phyloP scores from a whole-genome alignment of 306 rosid species.

The Leucaena leucocephala region DNA sequence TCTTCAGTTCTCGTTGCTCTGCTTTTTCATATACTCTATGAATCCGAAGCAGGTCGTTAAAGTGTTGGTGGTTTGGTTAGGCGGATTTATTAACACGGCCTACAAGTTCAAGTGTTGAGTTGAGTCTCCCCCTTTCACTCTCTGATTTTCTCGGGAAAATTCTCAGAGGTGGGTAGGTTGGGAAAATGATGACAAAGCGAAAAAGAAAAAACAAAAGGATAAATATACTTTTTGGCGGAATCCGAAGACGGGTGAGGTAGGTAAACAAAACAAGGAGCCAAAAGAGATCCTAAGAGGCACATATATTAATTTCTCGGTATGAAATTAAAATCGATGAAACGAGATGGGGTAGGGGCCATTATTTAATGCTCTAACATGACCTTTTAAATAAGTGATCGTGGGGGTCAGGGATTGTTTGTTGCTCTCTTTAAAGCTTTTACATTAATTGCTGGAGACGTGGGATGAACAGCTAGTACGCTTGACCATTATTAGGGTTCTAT shows the following conservation, averaged over 20 bases:
- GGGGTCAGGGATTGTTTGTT: constrained; percentile 12
- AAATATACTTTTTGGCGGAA: background rate
- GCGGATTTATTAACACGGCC: background rate
- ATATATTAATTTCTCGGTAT: background rate
- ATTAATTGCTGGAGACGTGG: background rate
- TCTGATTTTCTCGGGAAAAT: background rate
- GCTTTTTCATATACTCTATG: background rate
- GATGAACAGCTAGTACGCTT: background rate
- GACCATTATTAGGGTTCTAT: constrained; percentile 1
- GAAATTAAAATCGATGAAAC: background rate
- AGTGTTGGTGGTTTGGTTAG: background rate
- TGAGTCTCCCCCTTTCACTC: background rate
- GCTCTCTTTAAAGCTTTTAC: background rate
- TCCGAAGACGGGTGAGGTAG: background rate
- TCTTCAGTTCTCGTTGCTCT: background rate
- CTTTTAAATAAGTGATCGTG: background rate
- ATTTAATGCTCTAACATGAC: constrained; percentile 15
- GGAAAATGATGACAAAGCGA: background rate
- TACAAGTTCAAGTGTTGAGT: background rate
- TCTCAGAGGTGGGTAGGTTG: background rate
- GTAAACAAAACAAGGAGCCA: background rate
- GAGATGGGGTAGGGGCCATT: background rate
- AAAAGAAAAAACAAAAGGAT: background rate
- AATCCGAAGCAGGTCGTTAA: background rate
- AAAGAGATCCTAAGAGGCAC: background rate